Evolutionary conservation across 2,329 filamentous ascomycete species (phyloP).

Genomic region (Penicillium sclerotiorum): DNA sequence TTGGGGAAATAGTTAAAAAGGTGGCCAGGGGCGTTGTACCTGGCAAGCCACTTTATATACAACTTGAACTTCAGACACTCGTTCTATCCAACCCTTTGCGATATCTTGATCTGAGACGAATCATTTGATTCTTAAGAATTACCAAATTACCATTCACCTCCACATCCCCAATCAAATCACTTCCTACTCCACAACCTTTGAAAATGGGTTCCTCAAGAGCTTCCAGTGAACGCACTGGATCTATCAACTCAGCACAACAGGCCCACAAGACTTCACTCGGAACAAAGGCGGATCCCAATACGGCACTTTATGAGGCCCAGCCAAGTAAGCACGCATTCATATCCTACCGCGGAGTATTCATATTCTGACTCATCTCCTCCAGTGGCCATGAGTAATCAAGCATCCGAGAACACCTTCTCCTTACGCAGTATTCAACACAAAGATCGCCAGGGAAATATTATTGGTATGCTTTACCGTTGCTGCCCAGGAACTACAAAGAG

Average conservation of each 20-base stretch:
- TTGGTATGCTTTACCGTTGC: conserved; percentile 58
- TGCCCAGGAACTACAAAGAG: neutral
- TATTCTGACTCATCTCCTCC: conserved; percentile 9
- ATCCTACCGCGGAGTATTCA: neutral
- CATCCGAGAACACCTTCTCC: conserved; percentile 54
- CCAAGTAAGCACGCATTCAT: conserved; percentile 64
- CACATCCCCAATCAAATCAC: too few species aligned
- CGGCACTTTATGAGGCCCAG: conserved; percentile 81
- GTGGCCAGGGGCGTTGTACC: too few species aligned
- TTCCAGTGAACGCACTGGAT: conserved; percentile 28
- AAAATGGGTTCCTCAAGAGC: conserved; percentile 25
- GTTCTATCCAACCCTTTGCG: too few species aligned
- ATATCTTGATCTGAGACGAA: too few species aligned
- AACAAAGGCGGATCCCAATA: conserved; percentile 80
- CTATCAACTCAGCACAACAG: conserved; percentile 25
- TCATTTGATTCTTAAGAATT: too few species aligned
- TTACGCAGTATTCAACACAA: conserved; percentile 74
- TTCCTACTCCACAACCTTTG: neutral
- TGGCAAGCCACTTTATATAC: too few species aligned
- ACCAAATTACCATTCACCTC: too few species aligned
- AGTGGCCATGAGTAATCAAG: conserved; percentile 28
- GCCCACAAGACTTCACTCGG: conserved; percentile 51
- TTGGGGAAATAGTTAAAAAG: neutral
- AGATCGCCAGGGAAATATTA: conserved; percentile 75
- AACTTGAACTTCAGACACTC: too few species aligned